Base-by-base conservation (phyloP, 345 rosid species). In the Arabis hirsuta region DNA sequence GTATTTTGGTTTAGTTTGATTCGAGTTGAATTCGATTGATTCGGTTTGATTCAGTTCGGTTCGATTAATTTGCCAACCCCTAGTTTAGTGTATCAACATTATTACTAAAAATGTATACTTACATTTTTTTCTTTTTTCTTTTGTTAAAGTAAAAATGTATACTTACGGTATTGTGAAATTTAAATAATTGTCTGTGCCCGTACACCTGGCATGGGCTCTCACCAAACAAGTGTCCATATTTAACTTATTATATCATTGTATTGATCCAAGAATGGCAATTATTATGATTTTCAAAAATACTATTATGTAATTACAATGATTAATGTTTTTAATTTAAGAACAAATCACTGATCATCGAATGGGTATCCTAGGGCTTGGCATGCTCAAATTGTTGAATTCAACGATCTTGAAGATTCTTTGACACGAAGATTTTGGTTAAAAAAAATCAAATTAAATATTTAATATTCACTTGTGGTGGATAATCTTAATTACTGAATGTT, bases 241-340 rank as follows among this genome's bases (percentile, higher is more conserved):
- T 67, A 68, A 67, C 78, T 67, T 59, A 52, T 74, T 67, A 16
- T 59, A 12, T 59, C 48, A 8, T 51, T 75, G 47, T 74, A 60
- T 68, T 75, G 73, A 75, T 75, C 69, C 74, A 75, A 68, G 63
- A 68, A 43, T 68, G 58, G 57, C 64, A 75, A 75, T 68, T 61
- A 74, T 74, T 74, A 74, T 68, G 59, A 55, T 54, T 74, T 74
- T 20, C 7, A 24, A 54, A 65, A 43, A 58, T 36, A 36, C 39
- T 58, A 29, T 65, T 29, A 47, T 66, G 57, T 65, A 58, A 39
- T 48, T 57, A 16, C 60, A 73, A 57, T 73, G 55, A 67, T 73
- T 42, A 51, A 51, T 74, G 29, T 20, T 73, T 67, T 52, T 9
- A 4, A 14, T 42, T 44, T 66, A 31, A 50, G 47, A 74, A 42